Evolutionary conservation across 2,329 filamentous ascomycete genomes (phyloP), one percentile per base, ranked within the genome.

Genomic region (Pseudogymnoascus sp.): DNA sequence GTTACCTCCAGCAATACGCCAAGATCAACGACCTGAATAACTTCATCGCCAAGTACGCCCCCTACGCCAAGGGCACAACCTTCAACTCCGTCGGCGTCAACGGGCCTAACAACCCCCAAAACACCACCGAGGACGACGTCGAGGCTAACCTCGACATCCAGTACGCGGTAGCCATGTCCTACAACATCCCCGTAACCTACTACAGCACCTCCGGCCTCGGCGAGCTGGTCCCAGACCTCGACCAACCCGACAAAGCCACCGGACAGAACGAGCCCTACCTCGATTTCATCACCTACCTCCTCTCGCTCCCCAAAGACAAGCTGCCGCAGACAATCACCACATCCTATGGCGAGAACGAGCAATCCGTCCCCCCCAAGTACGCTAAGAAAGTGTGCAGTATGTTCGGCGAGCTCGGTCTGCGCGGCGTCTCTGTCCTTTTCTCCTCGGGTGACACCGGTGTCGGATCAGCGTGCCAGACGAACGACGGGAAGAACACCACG

Each of bases 231-330:
- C 78, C 83, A 0, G 78, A 84, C 42, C 67, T 77, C 4, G 61
- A 56, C 9, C 46, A 72, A 67, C 62, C 77, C 72, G 0, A 75
- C 75, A 18, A 74, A 68, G 11, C 69, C 67, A 34, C 76, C 70
- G 80, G 86, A 72, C 80, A 78, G 67, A 90, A 90, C 72, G 88
- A 91, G 75, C 87, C 87, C 0, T 90, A 89, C 72, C 77, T 89
- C 1, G 79, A 79, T 12, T 89, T 83, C 77, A 76, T 89, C 6
- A 78, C 83, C 63, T 83, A 84, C 72, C 72, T 88, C 1, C 78
- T 87, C 0, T 73, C 75, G 1, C 79, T 81, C 65, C 69, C 74
- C 18, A 73, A 81, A 62, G 69, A 74, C 0, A 71, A 76, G 5
- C 76, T 90, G 1, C 87, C 88, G 0, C 80, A 84, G 56, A 82